These are phyloP conservation scores for Aspergillus funiculosus DNA, from an alignment of 495 filamentous ascomycete genomes.

Conservation along the genomic window DNA sequence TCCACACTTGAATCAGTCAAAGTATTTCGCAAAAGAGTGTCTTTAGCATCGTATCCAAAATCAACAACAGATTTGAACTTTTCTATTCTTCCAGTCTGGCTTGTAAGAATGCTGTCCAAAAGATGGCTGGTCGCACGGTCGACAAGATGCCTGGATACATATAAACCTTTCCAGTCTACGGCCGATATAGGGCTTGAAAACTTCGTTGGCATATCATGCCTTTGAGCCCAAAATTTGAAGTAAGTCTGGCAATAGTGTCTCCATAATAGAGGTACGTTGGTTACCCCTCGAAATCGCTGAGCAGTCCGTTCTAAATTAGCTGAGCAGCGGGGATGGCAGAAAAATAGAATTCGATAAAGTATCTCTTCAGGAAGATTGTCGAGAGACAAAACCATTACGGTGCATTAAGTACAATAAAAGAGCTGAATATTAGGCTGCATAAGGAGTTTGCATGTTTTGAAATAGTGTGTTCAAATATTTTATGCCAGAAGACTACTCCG, in stretches of 20 bases:
- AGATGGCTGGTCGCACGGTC: conserved; percentile 51
- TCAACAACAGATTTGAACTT: conserved; percentile 63
- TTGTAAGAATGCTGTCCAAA: conserved; percentile 64
- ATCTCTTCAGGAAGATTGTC: conserved; percentile 65
- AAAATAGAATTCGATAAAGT: conserved; percentile 60
- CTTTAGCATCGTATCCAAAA: conserved; percentile 83
- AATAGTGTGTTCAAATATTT: neutral
- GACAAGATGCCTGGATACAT: conserved; percentile 49
- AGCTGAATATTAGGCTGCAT: neutral
- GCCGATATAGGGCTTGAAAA: conserved; percentile 45
- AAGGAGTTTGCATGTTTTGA: neutral
- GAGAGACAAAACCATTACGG: conserved; percentile 38
- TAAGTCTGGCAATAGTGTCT: conserved; percentile 59
- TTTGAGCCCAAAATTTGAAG: conserved; percentile 68
- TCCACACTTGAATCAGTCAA: conserved; percentile 51
- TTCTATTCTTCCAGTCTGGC: conserved; percentile 60
- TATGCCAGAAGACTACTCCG: neutral
- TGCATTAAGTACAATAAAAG: conserved; percentile 4
- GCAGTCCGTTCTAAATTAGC: conserved; percentile 53
- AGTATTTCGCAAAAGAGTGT: conserved; percentile 65
- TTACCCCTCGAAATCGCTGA: conserved; percentile 57
- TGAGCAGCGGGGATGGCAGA: conserved; percentile 45
- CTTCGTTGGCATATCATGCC: conserved; percentile 58
- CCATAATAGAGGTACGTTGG: conserved; percentile 72
- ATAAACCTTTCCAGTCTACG: conserved; percentile 74